These are phyloP conservation scores for Endocalyx cinctus DNA, from an alignment of 2,329 filamentous ascomycete genomes.

Conservation along the genomic window DNA sequence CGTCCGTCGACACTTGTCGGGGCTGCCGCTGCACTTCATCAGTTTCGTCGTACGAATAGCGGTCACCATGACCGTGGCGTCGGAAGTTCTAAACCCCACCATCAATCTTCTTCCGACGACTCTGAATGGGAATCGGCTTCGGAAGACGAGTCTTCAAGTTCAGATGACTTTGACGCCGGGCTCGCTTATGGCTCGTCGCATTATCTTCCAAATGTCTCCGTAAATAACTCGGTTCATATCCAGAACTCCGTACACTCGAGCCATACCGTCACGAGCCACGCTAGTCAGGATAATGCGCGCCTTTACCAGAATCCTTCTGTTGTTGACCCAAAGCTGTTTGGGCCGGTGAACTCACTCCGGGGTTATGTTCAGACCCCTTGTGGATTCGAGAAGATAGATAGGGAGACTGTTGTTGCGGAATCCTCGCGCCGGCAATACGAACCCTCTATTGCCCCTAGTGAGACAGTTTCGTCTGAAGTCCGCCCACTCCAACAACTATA, in stretches of 20 bases:
- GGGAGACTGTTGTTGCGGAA: conserved; percentile 16
- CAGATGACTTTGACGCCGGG: conserved; percentile 35
- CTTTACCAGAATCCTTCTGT: conserved; percentile 36
- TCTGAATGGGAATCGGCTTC: conserved; percentile 55
- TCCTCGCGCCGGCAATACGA: conserved; percentile 32
- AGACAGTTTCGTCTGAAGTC: conserved; percentile 30
- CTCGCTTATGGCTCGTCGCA: conserved; percentile 43
- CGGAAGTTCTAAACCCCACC: conserved; percentile 36
- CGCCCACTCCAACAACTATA: conserved; percentile 58
- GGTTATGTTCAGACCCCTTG: conserved; percentile 52
- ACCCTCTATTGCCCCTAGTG: conserved; percentile 28
- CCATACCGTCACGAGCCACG: no score
- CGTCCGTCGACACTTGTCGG: conserved; percentile 34
- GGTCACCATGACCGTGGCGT: conserved; percentile 31
- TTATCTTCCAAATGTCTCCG: no score
- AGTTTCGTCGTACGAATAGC: conserved; percentile 35
- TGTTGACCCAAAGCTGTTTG: conserved; percentile 56
- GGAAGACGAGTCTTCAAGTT: conserved; percentile 39
- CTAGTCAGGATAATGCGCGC: no score
- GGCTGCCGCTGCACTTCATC: conserved; percentile 36
- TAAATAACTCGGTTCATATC: no score
- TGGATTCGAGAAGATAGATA: conserved; percentile 44
- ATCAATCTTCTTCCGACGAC: conserved; percentile 37
- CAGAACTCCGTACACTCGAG: no score
- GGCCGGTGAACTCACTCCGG: conserved; percentile 56